Percentiles rank a stretch among this genome's conserved stretches.
Evolutionary conservation across 768 basidiomycete genomes (phyloP).

Genomic region (Bullera alba): DNA sequence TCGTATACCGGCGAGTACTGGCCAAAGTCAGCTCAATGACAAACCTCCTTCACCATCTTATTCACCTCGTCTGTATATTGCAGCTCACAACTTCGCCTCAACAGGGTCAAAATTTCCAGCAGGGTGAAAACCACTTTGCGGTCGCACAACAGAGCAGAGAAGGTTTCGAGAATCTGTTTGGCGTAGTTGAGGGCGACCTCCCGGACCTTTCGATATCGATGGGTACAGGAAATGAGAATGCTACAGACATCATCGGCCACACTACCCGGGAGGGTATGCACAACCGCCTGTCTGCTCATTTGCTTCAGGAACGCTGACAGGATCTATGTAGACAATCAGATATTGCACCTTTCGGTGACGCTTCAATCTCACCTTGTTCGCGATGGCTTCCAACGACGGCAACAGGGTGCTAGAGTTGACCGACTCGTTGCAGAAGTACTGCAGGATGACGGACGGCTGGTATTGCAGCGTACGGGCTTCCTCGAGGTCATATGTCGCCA

Average conservation of each 20-base stretch:
- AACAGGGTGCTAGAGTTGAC: slow-evolving; percentile 68
- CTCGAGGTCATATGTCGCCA: slow-evolving; percentile 82
- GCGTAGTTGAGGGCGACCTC: slow-evolving; percentile 77
- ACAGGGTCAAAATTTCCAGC: slow-evolving; percentile 80
- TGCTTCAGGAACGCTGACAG: slow-evolving; percentile 67
- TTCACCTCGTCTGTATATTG: slow-evolving; percentile 85
- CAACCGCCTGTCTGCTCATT: slow-evolving; percentile 65
- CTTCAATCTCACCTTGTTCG: slow-evolving; percentile 63
- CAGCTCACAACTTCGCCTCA: slow-evolving; percentile 80
- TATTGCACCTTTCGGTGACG: neutral
- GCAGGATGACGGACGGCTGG: slow-evolving; percentile 69
- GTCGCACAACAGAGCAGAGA: slow-evolving; percentile 92
- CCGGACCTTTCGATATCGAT: slow-evolving; percentile 72
- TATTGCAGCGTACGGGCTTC: slow-evolving; percentile 73
- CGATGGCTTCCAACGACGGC: slow-evolving; percentile 75
- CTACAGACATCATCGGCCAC: slow-evolving; percentile 66
- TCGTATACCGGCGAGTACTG: slow-evolving; percentile 84
- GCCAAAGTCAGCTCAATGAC: slow-evolving; percentile 6
- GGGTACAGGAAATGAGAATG: slow-evolving; percentile 72
- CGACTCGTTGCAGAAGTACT: slow-evolving; percentile 81
- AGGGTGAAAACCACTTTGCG: slow-evolving; percentile 78
- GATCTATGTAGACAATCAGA: slow-evolving; percentile 52
- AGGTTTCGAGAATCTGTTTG: slow-evolving; percentile 75
- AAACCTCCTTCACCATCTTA: too few relatives aligned
- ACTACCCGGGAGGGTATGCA: slow-evolving; percentile 65